Base-by-base conservation (phyloP, 2,329 filamentous ascomycete genomes). In the Fonsecaea pedrosoi region DNA sequence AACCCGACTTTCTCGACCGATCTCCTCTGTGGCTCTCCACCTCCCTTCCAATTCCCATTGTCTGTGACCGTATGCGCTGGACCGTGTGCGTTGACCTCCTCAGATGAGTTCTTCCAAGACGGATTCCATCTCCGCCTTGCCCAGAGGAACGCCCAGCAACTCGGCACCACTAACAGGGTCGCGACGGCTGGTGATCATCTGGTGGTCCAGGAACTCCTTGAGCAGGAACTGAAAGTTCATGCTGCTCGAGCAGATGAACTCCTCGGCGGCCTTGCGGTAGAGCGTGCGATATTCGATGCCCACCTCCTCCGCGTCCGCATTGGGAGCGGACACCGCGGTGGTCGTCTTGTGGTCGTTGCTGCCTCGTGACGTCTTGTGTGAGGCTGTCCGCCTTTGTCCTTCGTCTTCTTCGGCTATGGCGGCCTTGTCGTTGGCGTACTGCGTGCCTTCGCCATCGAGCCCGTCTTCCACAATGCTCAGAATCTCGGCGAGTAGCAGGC, bases 151-250 rank as follows among this genome's bases (percentile, higher is more conserved):
- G 71, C 91, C 90, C 55, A 99, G 79, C 60, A 95, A 82, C 77
- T 98, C 95, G 2, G 90, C 94, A 2, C 95, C 95, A 64, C 94
- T 82, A 0, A 87, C 86, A 77, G 50, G 35, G n/a, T 99, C 94
- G 75, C 94, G 94, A 69, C 89, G 87, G 69, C 91, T 96, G 63
- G 92, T 92, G 70, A 99, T 91, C 88, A 99, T 98, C 75, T 97
- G 92, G 81, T 99, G 95, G 75, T 99, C 95, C 76, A 97, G 92
- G 78, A 99, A 95, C 86, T 99, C 95, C 80, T 98, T 98, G 69
- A 99, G 80, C 76, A 99, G 78, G 32, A 94, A 97, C 68, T 95
- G 86, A 81, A 98, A 98, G 69, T 92, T 93, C 86, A 98, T 93
- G 81, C 98, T 95, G 67, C 91, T 97, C 73, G 92, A 95, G 77